Evolutionary conservation across 2,329 filamentous ascomycete species (phyloP).

Genomic region (Purpureocillium takamizusanense): DNA sequence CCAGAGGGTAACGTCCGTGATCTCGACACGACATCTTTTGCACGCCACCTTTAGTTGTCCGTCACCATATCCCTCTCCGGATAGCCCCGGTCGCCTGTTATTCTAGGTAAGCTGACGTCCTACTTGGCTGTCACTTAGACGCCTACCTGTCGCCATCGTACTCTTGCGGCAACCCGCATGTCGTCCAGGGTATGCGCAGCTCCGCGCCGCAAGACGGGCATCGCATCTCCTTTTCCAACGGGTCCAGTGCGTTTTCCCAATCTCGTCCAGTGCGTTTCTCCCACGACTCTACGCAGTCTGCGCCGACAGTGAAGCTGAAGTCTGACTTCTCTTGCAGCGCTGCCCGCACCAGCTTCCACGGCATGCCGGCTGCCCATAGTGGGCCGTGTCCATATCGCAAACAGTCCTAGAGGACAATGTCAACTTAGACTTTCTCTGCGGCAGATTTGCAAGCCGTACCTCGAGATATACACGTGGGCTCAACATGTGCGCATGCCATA

Average conservation of each 20-base stretch:
- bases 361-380: conserved; percentile 48
- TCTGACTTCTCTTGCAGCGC: conserved; percentile 44
- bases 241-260: conserved; percentile 48
- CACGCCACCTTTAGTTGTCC: conserved; percentile 38
- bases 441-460: conserved; percentile 36
- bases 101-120: neutral
- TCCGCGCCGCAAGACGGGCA: conserved; percentile 39
- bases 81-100: conserved; percentile 13
- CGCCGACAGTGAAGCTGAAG: conserved; percentile 42
- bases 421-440: neutral
- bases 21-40: conserved; percentile 28
- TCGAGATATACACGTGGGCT: conserved; percentile 59
- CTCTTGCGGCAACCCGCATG: conserved; percentile 18
- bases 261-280: conserved; percentile 29
- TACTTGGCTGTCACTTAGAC: too few species aligned
- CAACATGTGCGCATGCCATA: conserved; percentile 64
- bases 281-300: conserved; percentile 34
- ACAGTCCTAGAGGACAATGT: neutral
- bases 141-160: neutral
- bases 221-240: conserved; percentile 28
- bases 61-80: conserved; percentile 42
- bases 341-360: conserved; percentile 47
- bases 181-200: conserved; percentile 45
- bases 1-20: conserved; percentile 47
- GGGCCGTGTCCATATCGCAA: conserved; percentile 40